These are phyloP conservation scores for Alnus rubra DNA, from an alignment of 306 rosid species.

Conservation along the genomic window DNA sequence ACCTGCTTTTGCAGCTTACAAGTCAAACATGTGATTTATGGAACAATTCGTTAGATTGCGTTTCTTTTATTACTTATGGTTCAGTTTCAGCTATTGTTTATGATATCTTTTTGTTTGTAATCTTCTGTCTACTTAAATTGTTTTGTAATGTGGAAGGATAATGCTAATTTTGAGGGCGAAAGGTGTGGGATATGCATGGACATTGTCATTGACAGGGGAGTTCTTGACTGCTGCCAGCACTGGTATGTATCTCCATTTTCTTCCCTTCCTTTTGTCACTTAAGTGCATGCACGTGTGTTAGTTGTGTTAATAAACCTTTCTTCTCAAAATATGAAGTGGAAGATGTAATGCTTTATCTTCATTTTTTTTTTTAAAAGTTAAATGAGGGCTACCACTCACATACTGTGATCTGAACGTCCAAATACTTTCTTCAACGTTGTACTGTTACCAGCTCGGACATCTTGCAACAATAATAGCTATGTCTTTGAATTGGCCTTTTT, in stretches of 20 bases:
- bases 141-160: slow-evolving; percentile 48
- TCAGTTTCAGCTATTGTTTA: slow-evolving; percentile 15
- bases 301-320: not conserved
- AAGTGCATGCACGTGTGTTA: not conserved
- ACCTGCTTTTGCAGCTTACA: not conserved
- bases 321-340: not conserved
- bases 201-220: slow-evolving; percentile 79
- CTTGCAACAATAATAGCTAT: not conserved
- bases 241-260: slow-evolving; percentile 51
- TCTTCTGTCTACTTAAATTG: not conserved
- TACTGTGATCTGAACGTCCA: not conserved
- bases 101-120: slow-evolving; percentile 9
- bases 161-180: slow-evolving; percentile 57
- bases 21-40: not conserved
- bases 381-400: not conserved
- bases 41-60: not conserved
- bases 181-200: slow-evolving; percentile 98
- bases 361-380: not conserved
- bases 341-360: not conserved
- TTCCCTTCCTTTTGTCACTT: not conserved
- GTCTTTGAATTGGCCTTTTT: not conserved
- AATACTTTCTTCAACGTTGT: not conserved
- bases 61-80: not conserved
- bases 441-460: not conserved
- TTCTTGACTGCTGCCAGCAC: slow-evolving; percentile 96